phyloP scores from a whole-genome alignment of 1,139 yeast genomes.

The Yamadazyma buinensis region DNA sequence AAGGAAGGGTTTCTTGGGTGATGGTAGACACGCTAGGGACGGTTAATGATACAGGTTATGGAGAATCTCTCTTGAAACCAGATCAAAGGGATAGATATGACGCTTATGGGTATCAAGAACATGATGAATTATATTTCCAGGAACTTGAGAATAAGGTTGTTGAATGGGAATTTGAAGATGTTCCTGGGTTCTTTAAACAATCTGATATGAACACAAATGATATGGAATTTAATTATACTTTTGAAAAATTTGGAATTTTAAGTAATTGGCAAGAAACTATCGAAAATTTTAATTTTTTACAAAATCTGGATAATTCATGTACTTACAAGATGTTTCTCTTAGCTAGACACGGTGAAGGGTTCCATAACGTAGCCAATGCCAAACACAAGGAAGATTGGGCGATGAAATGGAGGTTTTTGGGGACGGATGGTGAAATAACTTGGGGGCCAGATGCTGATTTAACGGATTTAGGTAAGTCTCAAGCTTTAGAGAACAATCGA shows the following conservation, averaged over 20 bases:
- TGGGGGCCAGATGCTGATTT: constrained; percentile 73
- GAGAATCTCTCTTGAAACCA: constrained; percentile 16
- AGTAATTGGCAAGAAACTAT: constrained; percentile 45
- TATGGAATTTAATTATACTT: constrained; percentile 41
- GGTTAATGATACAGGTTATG: too few species aligned
- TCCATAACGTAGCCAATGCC: constrained; percentile 59
- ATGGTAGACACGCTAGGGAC: too few species aligned
- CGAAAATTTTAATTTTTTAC: constrained; percentile 31
- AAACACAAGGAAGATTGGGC: constrained; percentile 57
- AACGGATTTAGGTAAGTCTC: constrained; percentile 51
- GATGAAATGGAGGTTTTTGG: constrained; percentile 51
- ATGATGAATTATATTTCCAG: constrained; percentile 23
- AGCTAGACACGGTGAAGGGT: constrained; percentile 80
- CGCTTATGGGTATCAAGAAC: constrained; percentile 34
- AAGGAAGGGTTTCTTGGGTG: too few species aligned
- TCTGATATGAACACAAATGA: constrained; percentile 44
- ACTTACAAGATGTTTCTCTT: constrained; percentile 55
- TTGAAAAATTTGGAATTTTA: constrained; percentile 45
- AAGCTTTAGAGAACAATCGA: constrained; percentile 42
- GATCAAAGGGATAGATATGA: constrained; percentile 29
- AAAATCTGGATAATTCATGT: constrained; percentile 25
- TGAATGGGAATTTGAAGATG: constrained; percentile 42
- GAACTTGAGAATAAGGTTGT: constrained; percentile 4
- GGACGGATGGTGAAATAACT: constrained; percentile 51
- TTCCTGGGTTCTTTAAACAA: constrained; percentile 52